Evolutionary conservation across 2,329 filamentous ascomycete genomes (phyloP).

Genomic region (Arthrinium phaeospermum): DNA sequence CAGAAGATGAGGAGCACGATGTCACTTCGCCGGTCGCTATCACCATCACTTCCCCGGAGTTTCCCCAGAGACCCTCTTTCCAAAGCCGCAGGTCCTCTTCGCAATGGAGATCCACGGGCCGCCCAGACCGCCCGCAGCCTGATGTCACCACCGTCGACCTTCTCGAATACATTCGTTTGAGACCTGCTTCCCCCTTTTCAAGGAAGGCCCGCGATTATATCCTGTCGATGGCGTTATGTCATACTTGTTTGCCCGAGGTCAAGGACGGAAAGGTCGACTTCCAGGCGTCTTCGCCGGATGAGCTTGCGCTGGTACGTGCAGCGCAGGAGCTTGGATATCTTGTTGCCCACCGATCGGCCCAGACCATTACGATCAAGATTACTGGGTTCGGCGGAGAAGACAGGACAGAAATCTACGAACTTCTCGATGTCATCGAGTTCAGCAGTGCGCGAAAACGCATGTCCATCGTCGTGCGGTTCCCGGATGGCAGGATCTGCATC

Average conservation of each 20-base stretch:
- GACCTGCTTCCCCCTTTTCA: conserved; percentile 79
- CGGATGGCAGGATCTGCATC: conserved; percentile 79
- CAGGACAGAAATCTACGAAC: conserved; percentile 71
- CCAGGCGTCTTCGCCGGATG: conserved; percentile 89
- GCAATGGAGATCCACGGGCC: conserved; percentile 40
- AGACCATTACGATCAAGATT: conserved; percentile 64
- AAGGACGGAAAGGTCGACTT: conserved; percentile 76
- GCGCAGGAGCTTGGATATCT: conserved; percentile 85
- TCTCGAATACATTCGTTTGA: conserved; percentile 75
- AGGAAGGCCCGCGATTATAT: conserved; percentile 83
- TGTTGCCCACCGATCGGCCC: conserved; percentile 74
- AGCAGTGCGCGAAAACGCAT: conserved; percentile 89
- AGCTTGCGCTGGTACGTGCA: conserved; percentile 82
- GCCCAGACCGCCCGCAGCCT: conserved; percentile 51
- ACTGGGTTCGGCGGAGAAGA: conserved; percentile 43
- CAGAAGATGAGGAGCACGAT: conserved; percentile 23
- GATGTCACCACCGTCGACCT: conserved; percentile 74
- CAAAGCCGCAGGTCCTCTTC: conserved; percentile 38
- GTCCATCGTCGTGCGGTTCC: conserved; percentile 87
- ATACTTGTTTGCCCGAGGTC: conserved; percentile 86
- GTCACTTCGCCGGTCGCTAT: conserved; percentile 31
- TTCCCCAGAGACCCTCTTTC: conserved; percentile 22
- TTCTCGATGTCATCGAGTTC: conserved; percentile 89
- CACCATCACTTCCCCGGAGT: conserved; percentile 32
- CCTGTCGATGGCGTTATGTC: conserved; percentile 83